phyloP scores from a whole-genome alignment of 1,284 basidiomycete genomes.

The Leccinum angustisporum region DNA sequence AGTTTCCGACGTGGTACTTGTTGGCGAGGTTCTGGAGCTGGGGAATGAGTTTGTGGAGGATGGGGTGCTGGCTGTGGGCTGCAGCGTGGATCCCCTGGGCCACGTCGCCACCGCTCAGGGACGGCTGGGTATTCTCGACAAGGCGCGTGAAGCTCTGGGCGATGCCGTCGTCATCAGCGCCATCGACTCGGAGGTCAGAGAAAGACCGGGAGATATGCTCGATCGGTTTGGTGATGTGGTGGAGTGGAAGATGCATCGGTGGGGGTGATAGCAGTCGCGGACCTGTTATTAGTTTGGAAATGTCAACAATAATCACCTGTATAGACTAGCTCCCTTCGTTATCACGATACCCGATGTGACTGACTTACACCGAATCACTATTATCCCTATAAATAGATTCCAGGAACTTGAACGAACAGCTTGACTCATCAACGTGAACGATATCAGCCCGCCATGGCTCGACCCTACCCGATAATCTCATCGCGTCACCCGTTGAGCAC shows the following conservation, averaged over 20 bases:
- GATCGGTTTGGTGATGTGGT: conserved; percentile 26
- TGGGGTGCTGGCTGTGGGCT: conserved; percentile 31
- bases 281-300: no score
- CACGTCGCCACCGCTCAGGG: conserved; percentile 36
- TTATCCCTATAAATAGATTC: no score
- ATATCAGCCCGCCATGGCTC: no score
- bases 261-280: background rate
- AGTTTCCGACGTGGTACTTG: conserved; percentile 65
- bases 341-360: no score
- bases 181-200: conserved; percentile 17
- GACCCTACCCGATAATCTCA: no score
- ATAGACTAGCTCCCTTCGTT: no score
- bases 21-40: conserved; percentile 53
- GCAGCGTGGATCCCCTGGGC: conserved; percentile 44
- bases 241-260: conserved; percentile 7
- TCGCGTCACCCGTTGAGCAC: background rate
- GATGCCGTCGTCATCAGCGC: conserved; percentile 32
- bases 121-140: conserved; percentile 41
- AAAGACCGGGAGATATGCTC: conserved; percentile 14
- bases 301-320: no score
- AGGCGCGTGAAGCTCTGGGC: conserved; percentile 41
- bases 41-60: conserved; percentile 50
- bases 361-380: no score
- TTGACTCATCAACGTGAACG: background rate
- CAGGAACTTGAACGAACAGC: no score